These are phyloP conservation scores for Agastache rugosa DNA, from an alignment of 257 asterid species.

Conservation along the genomic window DNA sequence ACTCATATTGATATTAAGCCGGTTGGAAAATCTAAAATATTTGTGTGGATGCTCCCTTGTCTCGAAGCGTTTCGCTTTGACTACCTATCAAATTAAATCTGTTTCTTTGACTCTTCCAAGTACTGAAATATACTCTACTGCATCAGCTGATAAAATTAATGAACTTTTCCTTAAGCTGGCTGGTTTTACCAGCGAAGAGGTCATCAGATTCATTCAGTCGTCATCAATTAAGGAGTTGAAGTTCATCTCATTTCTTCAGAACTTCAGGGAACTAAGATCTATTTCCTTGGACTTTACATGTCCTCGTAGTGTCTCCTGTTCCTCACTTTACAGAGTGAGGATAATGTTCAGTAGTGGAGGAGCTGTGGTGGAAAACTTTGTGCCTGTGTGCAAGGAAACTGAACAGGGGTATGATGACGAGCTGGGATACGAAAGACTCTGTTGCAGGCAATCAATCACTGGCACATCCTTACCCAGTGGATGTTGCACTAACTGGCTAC, in stretches of 20 bases:
- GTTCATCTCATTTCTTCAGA: slow-evolving; percentile 34
- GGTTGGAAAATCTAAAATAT: slow-evolving; percentile 35
- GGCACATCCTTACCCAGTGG: neutral
- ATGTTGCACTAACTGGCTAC: slow-evolving; percentile 25
- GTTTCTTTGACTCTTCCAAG: slow-evolving; percentile 29
- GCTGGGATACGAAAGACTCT: neutral
- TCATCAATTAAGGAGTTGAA: slow-evolving; percentile 27
- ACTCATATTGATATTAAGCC: slow-evolving; percentile 33
- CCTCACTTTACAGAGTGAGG: slow-evolving; percentile 25
- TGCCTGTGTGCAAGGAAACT: slow-evolving; percentile 5
- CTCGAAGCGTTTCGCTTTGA: slow-evolving; percentile 35
- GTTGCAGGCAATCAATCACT: neutral
- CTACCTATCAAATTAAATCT: slow-evolving; percentile 6
- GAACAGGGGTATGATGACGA: neutral
- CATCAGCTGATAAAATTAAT: neutral
- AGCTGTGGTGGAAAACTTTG: slow-evolving; percentile 10
- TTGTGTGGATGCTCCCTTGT: slow-evolving; percentile 38
- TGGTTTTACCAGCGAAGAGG: slow-evolving; percentile 22
- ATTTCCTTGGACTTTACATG: slow-evolving; percentile 37
- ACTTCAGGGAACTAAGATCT: slow-evolving; percentile 36
- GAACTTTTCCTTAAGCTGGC: slow-evolving; percentile 6
- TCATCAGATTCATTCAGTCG: slow-evolving; percentile 24
- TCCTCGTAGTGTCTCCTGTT: neutral
- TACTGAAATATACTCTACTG: slow-evolving; percentile 2
- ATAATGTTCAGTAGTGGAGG: neutral